These are phyloP conservation scores for Waltiozyma sp. DNA, from an alignment of 1,139 yeast genomes.

Conservation along the genomic window DNA sequence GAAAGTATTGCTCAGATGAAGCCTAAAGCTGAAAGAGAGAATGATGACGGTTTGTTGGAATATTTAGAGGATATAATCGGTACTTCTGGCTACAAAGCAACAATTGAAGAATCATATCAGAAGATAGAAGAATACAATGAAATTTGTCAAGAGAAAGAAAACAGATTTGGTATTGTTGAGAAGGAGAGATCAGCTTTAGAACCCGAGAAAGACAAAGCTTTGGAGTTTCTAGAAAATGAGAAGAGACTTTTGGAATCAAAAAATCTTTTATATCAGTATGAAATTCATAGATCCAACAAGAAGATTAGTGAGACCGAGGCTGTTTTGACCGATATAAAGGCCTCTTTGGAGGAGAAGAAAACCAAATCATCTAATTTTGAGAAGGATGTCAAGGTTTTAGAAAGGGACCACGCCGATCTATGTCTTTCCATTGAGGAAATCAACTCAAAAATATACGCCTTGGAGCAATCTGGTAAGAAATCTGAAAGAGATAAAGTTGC, in stretches of 20 bases:
- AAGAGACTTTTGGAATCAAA: constrained; percentile 45
- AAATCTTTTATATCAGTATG: constrained; percentile 48
- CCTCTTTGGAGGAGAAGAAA: constrained; percentile 36
- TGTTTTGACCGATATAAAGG: constrained; percentile 28
- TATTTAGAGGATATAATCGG: constrained; percentile 96
- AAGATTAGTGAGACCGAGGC: constrained; percentile 30
- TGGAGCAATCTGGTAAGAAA: constrained; percentile 31
- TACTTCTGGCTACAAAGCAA: constrained; percentile 69
- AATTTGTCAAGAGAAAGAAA: constrained; percentile 70
- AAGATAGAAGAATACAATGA: constrained; percentile 66
- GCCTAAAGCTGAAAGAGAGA: constrained; percentile 86
- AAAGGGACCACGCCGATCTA: constrained; percentile 27
- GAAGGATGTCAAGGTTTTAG: constrained; percentile 30
- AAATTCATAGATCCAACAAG: constrained; percentile 30
- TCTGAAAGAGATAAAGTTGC: constrained; percentile 44
- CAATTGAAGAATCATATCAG: constrained; percentile 55
- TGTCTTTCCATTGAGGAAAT: constrained; percentile 24
- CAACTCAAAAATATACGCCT: constrained; percentile 24
- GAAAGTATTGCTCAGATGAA: constrained; percentile 98
- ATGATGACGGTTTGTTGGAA: constrained; percentile 89
- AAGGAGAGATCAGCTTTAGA: constrained; percentile 67
- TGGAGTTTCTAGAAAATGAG: constrained; percentile 55
- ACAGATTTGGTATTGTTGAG: constrained; percentile 68
- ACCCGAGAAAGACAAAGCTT: constrained; percentile 56
- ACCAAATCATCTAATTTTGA: constrained; percentile 34